A percentile compares a stretch with the other conserved stretches of the same genome.
These are phyloP conservation scores for Lentinula aciculospora DNA, from an alignment of 768 basidiomycete genomes.

Conservation along the genomic window DNA sequence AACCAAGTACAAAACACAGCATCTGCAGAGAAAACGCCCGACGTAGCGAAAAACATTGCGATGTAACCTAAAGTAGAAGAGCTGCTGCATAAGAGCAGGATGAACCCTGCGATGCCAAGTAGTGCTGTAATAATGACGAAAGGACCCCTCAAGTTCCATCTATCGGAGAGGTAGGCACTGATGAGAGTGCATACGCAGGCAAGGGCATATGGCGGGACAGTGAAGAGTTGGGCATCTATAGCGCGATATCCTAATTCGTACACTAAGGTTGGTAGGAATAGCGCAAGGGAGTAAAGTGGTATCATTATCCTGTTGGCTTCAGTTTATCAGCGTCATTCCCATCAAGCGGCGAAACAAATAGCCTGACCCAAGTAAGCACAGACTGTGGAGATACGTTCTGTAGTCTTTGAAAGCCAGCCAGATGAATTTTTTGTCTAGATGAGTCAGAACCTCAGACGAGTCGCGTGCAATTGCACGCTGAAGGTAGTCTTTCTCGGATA, in stretches of 20 bases:
- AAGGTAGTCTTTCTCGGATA: slow-evolving; percentile 33
- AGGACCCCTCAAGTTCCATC: slow-evolving; percentile 37
- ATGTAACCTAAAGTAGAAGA: slow-evolving; percentile 25
- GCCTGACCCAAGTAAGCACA: slow-evolving; percentile 37
- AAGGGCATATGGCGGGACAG: slow-evolving; percentile 42
- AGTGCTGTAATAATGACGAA: slow-evolving; percentile 37
- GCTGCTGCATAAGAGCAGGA: slow-evolving; percentile 33
- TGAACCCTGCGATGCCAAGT: slow-evolving; percentile 45
- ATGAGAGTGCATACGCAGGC: slow-evolving; percentile 39
- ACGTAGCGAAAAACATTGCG: slow-evolving; percentile 33
- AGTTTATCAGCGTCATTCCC: no score
- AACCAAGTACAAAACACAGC: slow-evolving; percentile 37
- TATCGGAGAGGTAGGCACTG: slow-evolving; percentile 38
- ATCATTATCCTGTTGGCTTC: slow-evolving; percentile 25
- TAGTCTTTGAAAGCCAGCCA: slow-evolving; percentile 44
- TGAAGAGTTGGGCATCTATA: slow-evolving; percentile 44
- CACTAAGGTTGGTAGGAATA: slow-evolving; percentile 49
- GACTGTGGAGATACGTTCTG: slow-evolving; percentile 33
- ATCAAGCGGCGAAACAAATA: background rate
- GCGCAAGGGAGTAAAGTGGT: slow-evolving; percentile 22
- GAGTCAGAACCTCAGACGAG: slow-evolving; percentile 35
- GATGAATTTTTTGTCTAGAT: slow-evolving; percentile 39
- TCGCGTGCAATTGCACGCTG: slow-evolving; percentile 39
- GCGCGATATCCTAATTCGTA: slow-evolving; percentile 43
- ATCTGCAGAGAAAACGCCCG: slow-evolving; percentile 36